Conservation (phyloP, 345 rosid genomes). For the Acer campestre region DNA sequence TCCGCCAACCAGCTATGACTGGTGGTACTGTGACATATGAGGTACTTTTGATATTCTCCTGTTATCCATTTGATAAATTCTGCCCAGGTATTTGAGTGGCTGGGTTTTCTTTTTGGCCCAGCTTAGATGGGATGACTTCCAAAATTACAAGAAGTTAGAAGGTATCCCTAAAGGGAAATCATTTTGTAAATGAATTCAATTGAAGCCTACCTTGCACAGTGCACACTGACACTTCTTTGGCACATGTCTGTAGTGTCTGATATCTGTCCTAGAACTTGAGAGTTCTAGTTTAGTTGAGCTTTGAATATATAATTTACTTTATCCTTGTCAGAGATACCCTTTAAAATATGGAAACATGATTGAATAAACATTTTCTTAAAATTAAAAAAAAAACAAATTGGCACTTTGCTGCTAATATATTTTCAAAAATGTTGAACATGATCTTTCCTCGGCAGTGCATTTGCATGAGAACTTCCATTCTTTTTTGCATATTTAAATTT, state of each 20-base stretch:
- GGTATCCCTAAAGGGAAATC: not conserved
- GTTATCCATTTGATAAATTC: conserved; percentile 6
- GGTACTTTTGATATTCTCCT: conserved; percentile 43
- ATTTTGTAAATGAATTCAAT: conserved; percentile 7
- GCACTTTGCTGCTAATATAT: conserved; percentile 5
- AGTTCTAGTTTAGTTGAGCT: not conserved
- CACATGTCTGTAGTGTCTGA: not conserved
- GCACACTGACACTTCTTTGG: not conserved
- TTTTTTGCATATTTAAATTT: too few species aligned
- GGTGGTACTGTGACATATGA: conserved; percentile 67
- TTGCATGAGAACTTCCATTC: not conserved
- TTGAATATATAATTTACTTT: not conserved
- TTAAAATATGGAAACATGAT: not conserved
- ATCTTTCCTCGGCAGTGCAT: not conserved
- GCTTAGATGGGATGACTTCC: conserved; percentile 7
- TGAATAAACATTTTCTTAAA: not conserved
- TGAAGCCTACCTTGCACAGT: not conserved
- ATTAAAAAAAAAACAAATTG: not conserved
- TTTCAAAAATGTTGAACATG: not conserved
- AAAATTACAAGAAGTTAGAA: not conserved
- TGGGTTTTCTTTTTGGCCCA: conserved; percentile 12
- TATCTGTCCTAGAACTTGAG: not conserved
- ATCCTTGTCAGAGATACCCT: not conserved
- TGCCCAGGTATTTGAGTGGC: conserved; percentile 1
- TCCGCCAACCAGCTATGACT: conserved; percentile 59